phyloP scores from a whole-genome alignment of 2,329 filamentous ascomycete genomes.

The Aspergillus quadricinctus region DNA sequence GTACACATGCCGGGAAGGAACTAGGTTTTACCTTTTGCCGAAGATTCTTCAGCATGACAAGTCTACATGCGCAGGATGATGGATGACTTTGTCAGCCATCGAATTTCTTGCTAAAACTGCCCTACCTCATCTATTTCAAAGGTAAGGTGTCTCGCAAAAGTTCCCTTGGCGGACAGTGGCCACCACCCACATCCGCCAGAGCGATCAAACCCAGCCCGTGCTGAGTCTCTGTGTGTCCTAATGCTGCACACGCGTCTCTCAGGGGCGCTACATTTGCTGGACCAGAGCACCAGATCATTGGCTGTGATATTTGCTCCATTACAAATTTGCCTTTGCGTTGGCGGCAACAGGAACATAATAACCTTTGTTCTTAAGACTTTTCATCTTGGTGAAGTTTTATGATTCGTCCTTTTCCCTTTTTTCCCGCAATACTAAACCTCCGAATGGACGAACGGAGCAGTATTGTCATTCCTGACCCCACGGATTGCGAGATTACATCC shows the following conservation, averaged over 20 bases:
- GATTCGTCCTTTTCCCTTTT: not conserved
- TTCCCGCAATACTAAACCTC: not conserved
- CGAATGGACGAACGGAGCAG: not conserved
- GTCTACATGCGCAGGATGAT: not conserved
- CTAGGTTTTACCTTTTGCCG: not conserved
- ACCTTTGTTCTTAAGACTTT: not conserved
- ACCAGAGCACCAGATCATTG: not conserved
- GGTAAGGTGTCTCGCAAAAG: not conserved
- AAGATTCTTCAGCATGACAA: not conserved
- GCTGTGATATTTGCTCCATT: not conserved
- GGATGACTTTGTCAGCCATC: not conserved
- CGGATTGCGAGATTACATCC: constrained; percentile 6
- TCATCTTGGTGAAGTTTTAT: not conserved
- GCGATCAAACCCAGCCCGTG: not conserved
- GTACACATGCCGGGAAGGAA: not conserved
- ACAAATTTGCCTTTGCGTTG: not conserved
- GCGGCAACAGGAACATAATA: not conserved
- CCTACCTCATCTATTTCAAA: too few species aligned
- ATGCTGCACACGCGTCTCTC: constrained; percentile 19
- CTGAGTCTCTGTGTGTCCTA: not conserved
- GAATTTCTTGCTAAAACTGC: not conserved
- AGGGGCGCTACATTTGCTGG: constrained; percentile 10
- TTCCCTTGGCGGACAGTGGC: not conserved
- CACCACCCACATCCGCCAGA: not conserved
- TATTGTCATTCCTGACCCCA: not conserved